A percentile compares a stretch with the other conserved stretches of the same genome.
phyloP scores from a whole-genome alignment of 352 stramenopile genomes.

The Phytophthora macrochlamydospora region DNA sequence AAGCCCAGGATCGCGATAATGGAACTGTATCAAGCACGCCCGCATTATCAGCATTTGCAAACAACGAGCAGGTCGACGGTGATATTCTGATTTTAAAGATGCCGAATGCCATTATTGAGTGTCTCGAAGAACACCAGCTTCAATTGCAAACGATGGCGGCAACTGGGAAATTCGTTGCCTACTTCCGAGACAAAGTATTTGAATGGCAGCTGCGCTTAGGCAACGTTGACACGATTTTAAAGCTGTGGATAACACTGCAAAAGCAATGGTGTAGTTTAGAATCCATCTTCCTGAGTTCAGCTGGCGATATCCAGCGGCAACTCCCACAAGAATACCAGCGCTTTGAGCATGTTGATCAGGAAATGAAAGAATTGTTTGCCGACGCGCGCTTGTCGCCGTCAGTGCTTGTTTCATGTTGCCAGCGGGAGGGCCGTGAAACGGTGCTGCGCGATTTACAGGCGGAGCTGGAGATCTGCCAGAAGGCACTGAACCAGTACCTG shows the following conservation, averaged over 20 bases:
- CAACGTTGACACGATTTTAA: constrained; percentile 86
- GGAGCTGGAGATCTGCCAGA: constrained; percentile 84
- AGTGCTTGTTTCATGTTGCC: constrained; percentile 73
- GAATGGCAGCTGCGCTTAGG: constrained; percentile 31
- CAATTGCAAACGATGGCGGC: constrained; percentile 82
- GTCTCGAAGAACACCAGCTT: constrained; percentile 87
- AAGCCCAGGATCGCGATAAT: too few species aligned
- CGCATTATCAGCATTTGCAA: too few species aligned
- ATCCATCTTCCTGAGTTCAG: constrained; percentile 87
- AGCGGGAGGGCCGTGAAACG: constrained; percentile 88
- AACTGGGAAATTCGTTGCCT: too few species aligned
- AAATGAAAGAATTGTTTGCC: constrained; percentile 92
- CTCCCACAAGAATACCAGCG: constrained; percentile 84
- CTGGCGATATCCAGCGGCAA: constrained; percentile 86
- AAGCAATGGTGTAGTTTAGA: constrained; percentile 90
- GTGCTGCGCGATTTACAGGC: too few species aligned
- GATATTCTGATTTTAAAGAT: constrained; percentile 86
- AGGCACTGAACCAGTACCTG: constrained; percentile 88
- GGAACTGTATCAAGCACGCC: too few species aligned
- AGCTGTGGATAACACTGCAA: constrained; percentile 86
- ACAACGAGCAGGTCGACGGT: constrained; percentile 38
- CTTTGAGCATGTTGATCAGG: constrained; percentile 89
- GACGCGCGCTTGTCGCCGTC: constrained; percentile 85
- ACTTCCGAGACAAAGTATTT: too few species aligned
- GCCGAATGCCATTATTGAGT: constrained; percentile 86